Conservation (phyloP, 139 green algal species). For the Chlamydomonas schloesseri region DNA sequence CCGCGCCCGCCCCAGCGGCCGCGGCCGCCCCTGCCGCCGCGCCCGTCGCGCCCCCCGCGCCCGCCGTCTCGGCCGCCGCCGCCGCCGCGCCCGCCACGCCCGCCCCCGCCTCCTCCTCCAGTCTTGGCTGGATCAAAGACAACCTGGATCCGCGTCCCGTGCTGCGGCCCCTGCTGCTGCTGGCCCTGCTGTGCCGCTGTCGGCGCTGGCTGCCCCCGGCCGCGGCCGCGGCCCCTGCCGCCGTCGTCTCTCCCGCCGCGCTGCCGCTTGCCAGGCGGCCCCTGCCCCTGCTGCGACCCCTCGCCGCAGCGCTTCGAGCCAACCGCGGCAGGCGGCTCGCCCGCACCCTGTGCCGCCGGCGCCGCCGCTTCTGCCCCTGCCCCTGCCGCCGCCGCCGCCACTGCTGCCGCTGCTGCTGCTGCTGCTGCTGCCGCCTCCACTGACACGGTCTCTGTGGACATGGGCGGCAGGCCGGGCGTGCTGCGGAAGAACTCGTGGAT, state of each 20-base stretch:
- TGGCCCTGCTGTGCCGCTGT: not conserved
- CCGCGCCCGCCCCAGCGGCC: not conserved
- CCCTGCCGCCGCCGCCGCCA: not conserved
- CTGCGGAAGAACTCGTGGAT: slow-evolving; percentile 62
- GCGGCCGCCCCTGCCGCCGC: not conserved
- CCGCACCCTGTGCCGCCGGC: not conserved
- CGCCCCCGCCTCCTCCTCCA: not conserved
- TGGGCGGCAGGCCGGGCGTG: slow-evolving; percentile 40
- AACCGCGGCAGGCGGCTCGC: not conserved
- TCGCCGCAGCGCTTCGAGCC: not conserved
- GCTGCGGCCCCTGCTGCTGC: too few relatives aligned
- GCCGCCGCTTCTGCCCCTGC: not conserved
- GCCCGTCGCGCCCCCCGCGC: not conserved
- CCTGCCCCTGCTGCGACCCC: not conserved
- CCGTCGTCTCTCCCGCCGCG: not conserved
- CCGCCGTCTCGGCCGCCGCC: not conserved
- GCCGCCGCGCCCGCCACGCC: not conserved
- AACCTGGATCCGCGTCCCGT: not conserved
- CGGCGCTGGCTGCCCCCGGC: too few relatives aligned
- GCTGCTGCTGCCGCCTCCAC: not conserved
- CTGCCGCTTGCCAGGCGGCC: not conserved
- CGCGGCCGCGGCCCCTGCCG: not conserved
- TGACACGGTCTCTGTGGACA: slow-evolving; percentile 36
- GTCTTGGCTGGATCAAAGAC: too few relatives aligned
- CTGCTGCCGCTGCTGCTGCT: not conserved